phyloP scores from a whole-genome alignment of 2,329 filamentous ascomycete species.

The Aureobasidium namibiae region DNA sequence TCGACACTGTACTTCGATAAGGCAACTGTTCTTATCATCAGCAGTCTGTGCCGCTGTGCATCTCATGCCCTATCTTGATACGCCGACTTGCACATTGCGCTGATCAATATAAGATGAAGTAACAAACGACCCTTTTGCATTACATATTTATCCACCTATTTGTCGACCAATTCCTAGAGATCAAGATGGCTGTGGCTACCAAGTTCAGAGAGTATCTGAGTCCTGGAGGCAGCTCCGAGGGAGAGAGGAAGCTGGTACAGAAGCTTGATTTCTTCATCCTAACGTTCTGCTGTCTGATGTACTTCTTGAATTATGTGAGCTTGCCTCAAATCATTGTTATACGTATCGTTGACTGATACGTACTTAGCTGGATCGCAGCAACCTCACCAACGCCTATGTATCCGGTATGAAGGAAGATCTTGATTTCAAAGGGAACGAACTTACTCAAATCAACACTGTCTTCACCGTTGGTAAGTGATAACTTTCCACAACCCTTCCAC shows the following conservation, averaged over 20 bases:
- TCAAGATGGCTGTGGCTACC: background rate
- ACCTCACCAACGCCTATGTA: slow-evolving; percentile 48
- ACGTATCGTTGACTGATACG: background rate
- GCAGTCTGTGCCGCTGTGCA: background rate
- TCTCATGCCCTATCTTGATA: slow-evolving; percentile 8
- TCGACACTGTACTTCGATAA: background rate
- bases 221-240: slow-evolving; percentile 27
- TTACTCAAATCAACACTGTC: slow-evolving; percentile 34
- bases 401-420: slow-evolving; percentile 48
- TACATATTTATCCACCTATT: background rate
- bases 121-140: background rate
- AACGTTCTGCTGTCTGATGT: slow-evolving; percentile 34
- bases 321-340: background rate
- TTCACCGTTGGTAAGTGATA: slow-evolving; percentile 38
- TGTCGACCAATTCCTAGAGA: background rate
- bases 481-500: slow-evolving; percentile 25
- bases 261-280: slow-evolving; percentile 27
- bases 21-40: background rate
- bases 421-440: slow-evolving; percentile 39
- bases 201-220: slow-evolving; percentile 23
- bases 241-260: slow-evolving; percentile 40
- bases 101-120: slow-evolving; percentile 1
- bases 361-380: slow-evolving; percentile 40
- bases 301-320: slow-evolving; percentile 21
- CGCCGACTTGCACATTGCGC: background rate